A percentile compares a stretch with the other conserved stretches of the same genome.
phyloP scores from a whole-genome alignment of 2,329 filamentous ascomycete species.

The Fusarium vanettenii region DNA sequence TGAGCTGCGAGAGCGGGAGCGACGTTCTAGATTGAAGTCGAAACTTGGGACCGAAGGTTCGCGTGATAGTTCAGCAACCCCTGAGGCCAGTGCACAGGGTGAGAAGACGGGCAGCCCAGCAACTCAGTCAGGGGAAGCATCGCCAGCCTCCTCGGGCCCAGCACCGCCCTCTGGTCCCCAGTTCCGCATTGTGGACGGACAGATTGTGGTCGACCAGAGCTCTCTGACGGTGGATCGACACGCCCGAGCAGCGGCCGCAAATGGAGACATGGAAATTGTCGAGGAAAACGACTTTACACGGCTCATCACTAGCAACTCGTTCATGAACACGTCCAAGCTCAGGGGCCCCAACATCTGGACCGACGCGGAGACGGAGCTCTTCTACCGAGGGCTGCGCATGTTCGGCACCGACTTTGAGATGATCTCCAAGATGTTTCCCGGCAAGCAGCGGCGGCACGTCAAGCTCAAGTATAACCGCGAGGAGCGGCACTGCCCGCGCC shows the following conservation, averaged over 20 bases:
- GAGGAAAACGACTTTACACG: slow-evolving; percentile 85
- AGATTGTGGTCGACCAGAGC: slow-evolving; percentile 77
- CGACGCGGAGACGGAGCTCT: slow-evolving; percentile 76
- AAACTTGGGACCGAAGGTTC: slow-evolving; percentile 45
- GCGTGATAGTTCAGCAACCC: slow-evolving; percentile 37
- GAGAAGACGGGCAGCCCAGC: slow-evolving; percentile 40
- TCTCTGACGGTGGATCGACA: slow-evolving; percentile 77
- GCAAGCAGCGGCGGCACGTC: slow-evolving; percentile 77
- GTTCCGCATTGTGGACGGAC: slow-evolving; percentile 76
- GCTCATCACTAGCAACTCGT: slow-evolving; percentile 76
- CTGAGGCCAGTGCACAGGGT: slow-evolving; percentile 26
- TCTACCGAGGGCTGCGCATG: slow-evolving; percentile 79
- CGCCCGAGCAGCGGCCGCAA: slow-evolving; percentile 66
- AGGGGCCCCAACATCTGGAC: slow-evolving; percentile 76
- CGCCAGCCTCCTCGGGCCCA: slow-evolving; percentile 34
- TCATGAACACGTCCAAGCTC: slow-evolving; percentile 70
- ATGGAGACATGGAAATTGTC: slow-evolving; percentile 67
- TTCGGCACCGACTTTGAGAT: slow-evolving; percentile 88
- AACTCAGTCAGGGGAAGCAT: slow-evolving; percentile 6
- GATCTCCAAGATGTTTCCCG: slow-evolving; percentile 80
- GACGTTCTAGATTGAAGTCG: slow-evolving; percentile 52
- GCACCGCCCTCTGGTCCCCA: slow-evolving; percentile 58
- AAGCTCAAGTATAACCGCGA: slow-evolving; percentile 88
- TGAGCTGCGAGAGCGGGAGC: slow-evolving; percentile 76
- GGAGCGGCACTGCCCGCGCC: slow-evolving; percentile 73